phyloP scores from a whole-genome alignment of 2,329 filamentous ascomycete species.

The Alternaria dauci region DNA sequence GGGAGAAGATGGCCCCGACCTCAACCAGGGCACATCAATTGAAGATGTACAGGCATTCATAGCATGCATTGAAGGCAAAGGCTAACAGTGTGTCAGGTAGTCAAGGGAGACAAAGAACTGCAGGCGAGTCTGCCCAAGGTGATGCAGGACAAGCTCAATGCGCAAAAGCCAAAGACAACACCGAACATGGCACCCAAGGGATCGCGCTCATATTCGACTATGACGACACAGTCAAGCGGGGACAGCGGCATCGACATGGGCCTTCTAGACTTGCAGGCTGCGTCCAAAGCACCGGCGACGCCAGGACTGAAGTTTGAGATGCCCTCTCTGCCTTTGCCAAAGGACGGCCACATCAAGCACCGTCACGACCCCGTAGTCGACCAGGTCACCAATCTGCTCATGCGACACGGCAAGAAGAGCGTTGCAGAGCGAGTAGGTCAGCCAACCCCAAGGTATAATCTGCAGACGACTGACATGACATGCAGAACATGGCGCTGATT shows the following conservation, averaged over 20 bases:
- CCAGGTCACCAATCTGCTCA: constrained; percentile 89
- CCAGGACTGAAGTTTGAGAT: constrained; percentile 79
- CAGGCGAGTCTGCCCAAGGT: constrained; percentile 71
- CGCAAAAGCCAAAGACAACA: constrained; percentile 51
- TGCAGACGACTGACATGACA: constrained; percentile 1
- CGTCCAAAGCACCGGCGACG: constrained; percentile 28
- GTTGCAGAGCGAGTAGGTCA: constrained; percentile 81
- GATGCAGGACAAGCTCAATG: constrained; percentile 67
- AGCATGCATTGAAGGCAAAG: background rate
- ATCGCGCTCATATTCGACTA: constrained; percentile 67
- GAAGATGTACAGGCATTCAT: constrained; percentile 62
- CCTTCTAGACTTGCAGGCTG: constrained; percentile 37
- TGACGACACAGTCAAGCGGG: constrained; percentile 36
- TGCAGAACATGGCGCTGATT: constrained; percentile 82
- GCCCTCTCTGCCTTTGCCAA: constrained; percentile 72
- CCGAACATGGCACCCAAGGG: constrained; percentile 51
- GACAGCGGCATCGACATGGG: constrained; percentile 38
- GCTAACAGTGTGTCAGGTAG: constrained; percentile 58
- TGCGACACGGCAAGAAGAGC: constrained; percentile 89
- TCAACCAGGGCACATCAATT: constrained; percentile 71
- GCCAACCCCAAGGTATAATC: background rate
- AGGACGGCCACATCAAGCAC: constrained; percentile 72
- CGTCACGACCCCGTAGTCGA: constrained; percentile 86
- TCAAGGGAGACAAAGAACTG: constrained; percentile 69
- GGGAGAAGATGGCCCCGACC: constrained; percentile 66